Conservation (phyloP, 148 eudicot species). For the Beta vulgaris region DNA sequence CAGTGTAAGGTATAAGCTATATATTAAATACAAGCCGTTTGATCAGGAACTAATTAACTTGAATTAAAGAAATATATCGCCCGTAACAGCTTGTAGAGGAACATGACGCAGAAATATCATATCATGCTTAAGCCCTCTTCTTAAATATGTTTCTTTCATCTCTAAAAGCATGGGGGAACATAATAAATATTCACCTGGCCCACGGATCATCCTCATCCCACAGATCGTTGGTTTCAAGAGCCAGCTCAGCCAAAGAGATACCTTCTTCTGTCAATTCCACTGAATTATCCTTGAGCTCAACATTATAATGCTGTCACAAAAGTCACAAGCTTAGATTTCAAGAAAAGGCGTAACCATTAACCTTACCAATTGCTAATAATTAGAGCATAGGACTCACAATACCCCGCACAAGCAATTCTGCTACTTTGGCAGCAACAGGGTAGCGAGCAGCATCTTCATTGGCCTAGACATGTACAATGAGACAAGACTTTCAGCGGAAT, state of each 20-base stretch:
- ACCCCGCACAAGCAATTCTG: slow-evolving; percentile 76
- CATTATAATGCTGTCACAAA: slow-evolving; percentile 71
- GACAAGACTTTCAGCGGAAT: slow-evolving; percentile 8
- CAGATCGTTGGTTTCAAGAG: slow-evolving; percentile 87
- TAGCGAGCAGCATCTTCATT: slow-evolving; percentile 81
- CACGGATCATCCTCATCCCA: slow-evolving; percentile 99
- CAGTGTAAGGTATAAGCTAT: too few species aligned
- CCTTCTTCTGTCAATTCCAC: slow-evolving; percentile 98
- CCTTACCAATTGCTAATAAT: slow-evolving; percentile 1
- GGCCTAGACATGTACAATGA: slow-evolving; percentile 47
- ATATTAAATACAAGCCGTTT: not conserved
- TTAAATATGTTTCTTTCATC: not conserved
- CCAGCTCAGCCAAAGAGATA: slow-evolving; percentile 82
- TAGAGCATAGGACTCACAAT: slow-evolving; percentile 45
- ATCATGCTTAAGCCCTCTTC: not conserved
- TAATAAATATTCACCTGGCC: slow-evolving; percentile 69
- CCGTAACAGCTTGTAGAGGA: not conserved
- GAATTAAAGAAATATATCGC: not conserved
- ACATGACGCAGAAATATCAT: not conserved
- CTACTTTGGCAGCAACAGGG: slow-evolving; percentile 99
- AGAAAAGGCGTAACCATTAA: slow-evolving; percentile 7
- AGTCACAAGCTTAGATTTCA: not conserved
- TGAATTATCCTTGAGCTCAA: slow-evolving; percentile 89
- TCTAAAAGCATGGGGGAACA: slow-evolving; percentile 3
- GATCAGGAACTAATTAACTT: not conserved